Evolutionary conservation across 371 early-diverging fungal genomes (phyloP).

Genomic region (Haplosporangium sp.): DNA sequence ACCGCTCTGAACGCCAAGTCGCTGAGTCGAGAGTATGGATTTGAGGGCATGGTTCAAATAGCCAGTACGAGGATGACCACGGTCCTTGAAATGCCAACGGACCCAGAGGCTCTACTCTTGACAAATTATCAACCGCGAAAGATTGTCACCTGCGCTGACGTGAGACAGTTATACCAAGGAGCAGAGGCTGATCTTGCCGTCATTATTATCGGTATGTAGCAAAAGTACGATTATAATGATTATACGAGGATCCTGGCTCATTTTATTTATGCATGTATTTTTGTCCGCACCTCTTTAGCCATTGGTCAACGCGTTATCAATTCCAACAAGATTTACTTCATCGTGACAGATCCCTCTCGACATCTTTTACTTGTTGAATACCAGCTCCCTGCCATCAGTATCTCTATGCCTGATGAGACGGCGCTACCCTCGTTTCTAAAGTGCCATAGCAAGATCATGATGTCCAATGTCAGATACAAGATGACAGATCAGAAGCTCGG

Average conservation of each 20-base stretch:
- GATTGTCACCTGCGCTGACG: constrained; percentile 53
- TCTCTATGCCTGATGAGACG: neutral
- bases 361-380: constrained; percentile 35
- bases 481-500: constrained; percentile 28
- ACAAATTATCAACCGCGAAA: constrained; percentile 62
- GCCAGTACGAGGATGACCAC: constrained; percentile 59
- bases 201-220: constrained; percentile 63
- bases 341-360: constrained; percentile 35
- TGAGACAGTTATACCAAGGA: constrained; percentile 37
- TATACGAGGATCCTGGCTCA: neutral
- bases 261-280: neutral
- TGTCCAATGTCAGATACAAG: constrained; percentile 37
- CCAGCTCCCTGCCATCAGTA: constrained; percentile 3
- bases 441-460: constrained; percentile 17
- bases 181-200: constrained; percentile 70
- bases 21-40: constrained; percentile 42
- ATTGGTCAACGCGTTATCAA: neutral
- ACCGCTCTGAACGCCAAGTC: constrained; percentile 58
- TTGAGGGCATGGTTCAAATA: constrained; percentile 49
- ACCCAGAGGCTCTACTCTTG: constrained; percentile 22
- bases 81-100: constrained; percentile 55
- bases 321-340: constrained; percentile 26
- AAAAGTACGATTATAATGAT: neutral
- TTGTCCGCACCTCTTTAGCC: constrained; percentile 13
- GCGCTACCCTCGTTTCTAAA: constrained; percentile 21